Base-by-base conservation (phyloP, 768 basidiomycete species). In the Thelephora aurantiotincta region DNA sequence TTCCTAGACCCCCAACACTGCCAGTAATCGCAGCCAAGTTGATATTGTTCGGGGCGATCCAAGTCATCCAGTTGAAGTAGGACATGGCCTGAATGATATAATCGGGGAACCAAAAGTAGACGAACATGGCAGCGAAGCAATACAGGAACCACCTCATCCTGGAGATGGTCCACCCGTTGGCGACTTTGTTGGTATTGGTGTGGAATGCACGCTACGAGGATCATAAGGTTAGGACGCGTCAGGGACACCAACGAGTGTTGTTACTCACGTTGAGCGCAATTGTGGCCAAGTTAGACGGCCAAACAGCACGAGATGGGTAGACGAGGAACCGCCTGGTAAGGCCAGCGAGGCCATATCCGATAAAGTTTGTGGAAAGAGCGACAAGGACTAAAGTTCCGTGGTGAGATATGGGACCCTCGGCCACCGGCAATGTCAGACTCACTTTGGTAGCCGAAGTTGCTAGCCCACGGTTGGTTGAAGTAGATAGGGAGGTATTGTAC, bases 221-320 rank as follows among this genome's bases (percentile, higher is more conserved):
- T 19, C 2, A n/a, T n/a, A n/a, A n/a, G n/a, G n/a, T n/a, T n/a
- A n/a, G n/a, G n/a, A n/a, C n/a, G n/a, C n/a, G n/a, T n/a, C n/a
- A n/a, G n/a, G n/a, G n/a, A n/a, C n/a, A n/a, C n/a, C n/a, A n/a
- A n/a, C n/a, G n/a, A n/a, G n/a, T n/a, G n/a, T n/a, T n/a, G n/a
- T n/a, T n/a, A n/a, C n/a, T n/a, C n/a, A n/a, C n/a, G 19, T 37
- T 37, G 14, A 37, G 36, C 12, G 87, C 85, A 18, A 77, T 79
- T 59, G 80, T 85, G 58, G 88, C 84, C 56, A 91, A 69, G 36
- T 84, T 81, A 43, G 81, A 79, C n/a, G 88, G 88, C 85, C 87
- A 91, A 63, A 91, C 82, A 85, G 88, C 88, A 63, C 78, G 82
- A 43, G 77, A 69, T 0, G 80, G 88, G 72, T 82, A 92, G 46